phyloP scores from a whole-genome alignment of 495 filamentous ascomycete genomes.

The Diplogelasinospora grovesii region DNA sequence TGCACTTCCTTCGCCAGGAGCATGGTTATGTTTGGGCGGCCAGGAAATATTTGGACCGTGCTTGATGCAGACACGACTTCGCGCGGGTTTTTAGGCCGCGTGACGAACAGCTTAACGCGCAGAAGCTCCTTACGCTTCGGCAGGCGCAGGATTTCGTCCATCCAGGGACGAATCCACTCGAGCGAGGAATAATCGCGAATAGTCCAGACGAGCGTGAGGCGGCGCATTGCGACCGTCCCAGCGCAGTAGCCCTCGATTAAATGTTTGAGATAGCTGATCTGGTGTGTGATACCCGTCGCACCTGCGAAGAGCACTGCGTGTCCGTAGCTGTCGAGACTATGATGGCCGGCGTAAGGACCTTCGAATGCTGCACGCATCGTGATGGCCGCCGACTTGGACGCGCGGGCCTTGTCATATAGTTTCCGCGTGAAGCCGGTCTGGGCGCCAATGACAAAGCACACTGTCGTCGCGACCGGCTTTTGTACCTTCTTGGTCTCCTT shows the following conservation, averaged over 20 bases:
- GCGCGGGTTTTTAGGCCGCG: slow-evolving; percentile 64
- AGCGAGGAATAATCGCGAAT: slow-evolving; percentile 80
- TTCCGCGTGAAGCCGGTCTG: slow-evolving; percentile 82
- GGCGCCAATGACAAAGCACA: slow-evolving; percentile 73
- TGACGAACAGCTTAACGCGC: slow-evolving; percentile 80
- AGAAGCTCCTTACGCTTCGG: slow-evolving; percentile 70
- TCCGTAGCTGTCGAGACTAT: slow-evolving; percentile 82
- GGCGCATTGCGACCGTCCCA: slow-evolving; percentile 70
- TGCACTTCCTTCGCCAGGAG: slow-evolving; percentile 70
- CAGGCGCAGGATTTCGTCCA: slow-evolving; percentile 79
- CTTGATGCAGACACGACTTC: slow-evolving; percentile 62
- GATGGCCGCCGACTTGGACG: slow-evolving; percentile 12
- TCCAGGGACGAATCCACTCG: slow-evolving; percentile 91
- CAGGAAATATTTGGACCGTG: slow-evolving; percentile 87
- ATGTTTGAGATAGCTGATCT: slow-evolving; percentile 80
- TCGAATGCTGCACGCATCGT: slow-evolving; percentile 54
- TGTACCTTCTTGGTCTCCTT: slow-evolving; percentile 19
- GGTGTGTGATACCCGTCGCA: slow-evolving; percentile 90
- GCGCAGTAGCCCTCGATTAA: slow-evolving; percentile 67
- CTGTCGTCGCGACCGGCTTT: slow-evolving; percentile 17
- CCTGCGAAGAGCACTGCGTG: slow-evolving; percentile 86
- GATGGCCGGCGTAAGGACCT: slow-evolving; percentile 80
- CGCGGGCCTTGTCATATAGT: slow-evolving; percentile 53
- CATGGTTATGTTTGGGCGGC: slow-evolving; percentile 71
- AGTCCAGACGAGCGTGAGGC: slow-evolving; percentile 81